These are phyloP conservation scores for Aspergillus japonicus DNA, from an alignment of 2,329 filamentous ascomycete species.

Conservation along the genomic window DNA sequence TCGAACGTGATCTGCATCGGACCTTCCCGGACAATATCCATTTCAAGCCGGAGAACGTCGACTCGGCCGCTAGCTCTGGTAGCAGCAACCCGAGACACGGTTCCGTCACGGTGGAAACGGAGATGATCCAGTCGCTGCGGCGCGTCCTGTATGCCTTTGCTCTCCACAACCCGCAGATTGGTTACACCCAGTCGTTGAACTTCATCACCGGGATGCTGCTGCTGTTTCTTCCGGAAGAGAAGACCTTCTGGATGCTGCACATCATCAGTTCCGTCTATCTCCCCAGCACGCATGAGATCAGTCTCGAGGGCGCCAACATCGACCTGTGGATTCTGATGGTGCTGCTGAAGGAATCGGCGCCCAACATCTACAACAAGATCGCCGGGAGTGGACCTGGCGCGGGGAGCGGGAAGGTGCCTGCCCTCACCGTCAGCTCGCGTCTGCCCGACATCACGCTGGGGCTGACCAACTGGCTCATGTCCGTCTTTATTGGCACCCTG, in stretches of 20 bases:
- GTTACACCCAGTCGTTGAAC: conserved; percentile 94
- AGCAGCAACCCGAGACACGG: conserved; percentile 38
- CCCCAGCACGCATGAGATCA: conserved; percentile 87
- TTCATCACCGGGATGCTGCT: conserved; percentile 88
- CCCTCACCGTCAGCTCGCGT: conserved; percentile 47
- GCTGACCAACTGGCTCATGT: conserved; percentile 98
- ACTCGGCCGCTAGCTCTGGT: conserved; percentile 25
- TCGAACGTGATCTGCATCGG: conserved; percentile 88
- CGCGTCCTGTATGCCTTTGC: conserved; percentile 87
- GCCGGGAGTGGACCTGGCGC: conserved; percentile 61
- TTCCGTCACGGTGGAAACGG: conserved; percentile 60
- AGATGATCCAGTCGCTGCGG: conserved; percentile 76
- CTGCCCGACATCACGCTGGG: conserved; percentile 89
- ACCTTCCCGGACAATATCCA: conserved; percentile 93
- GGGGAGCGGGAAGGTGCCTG: conserved; percentile 42
- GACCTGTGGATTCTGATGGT: conserved; percentile 93
- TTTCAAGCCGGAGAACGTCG: conserved; percentile 67
- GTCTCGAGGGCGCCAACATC: conserved; percentile 86
- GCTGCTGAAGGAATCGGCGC: conserved; percentile 76
- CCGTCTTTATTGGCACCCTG: conserved; percentile 86
- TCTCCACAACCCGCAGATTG: conserved; percentile 84
- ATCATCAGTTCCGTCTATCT: conserved; percentile 87
- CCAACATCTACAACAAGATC: conserved; percentile 82
- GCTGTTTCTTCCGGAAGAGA: conserved; percentile 87
- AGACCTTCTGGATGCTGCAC: conserved; percentile 88